Evolutionary conservation across 495 filamentous ascomycete species (phyloP), one percentile per base, ranked within the genome.

Genomic region (Podospora tetraspora): DNA sequence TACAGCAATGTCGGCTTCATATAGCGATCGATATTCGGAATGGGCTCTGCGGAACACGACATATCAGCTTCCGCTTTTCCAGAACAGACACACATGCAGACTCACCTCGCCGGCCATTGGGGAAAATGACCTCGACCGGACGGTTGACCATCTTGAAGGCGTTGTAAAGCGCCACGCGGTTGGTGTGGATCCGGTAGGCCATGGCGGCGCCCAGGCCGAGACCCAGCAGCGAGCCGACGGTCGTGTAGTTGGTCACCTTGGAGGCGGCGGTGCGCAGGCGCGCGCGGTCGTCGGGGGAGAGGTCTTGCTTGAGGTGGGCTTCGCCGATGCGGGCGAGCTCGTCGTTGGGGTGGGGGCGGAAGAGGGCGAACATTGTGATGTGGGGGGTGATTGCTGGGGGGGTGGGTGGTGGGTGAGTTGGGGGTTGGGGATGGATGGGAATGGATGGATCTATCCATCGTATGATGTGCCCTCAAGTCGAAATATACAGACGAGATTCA

Each of bases 221-320:
- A 9, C 89, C 89, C 0, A 89, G 59, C 0, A 86, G 75, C 1
- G 87, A 86, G 16, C 89, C 89, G 67, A 91, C 71, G 3, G 81
- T 79, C 3, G 86, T 81, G 77, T 86, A 83, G 3, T 78, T 78
- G 16, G 79, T 81, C 21, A 90, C 77, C 60, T 78, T 85, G 6
- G 67, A 70, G 12, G 87, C 84, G 8, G 89, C 89, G 6, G 69
- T 76, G 29, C 80, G 79, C 12, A 92, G 79, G 2, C 78, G 80
- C 12, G 86, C 84, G 69, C 89, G 88, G 72, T 92, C 89, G 13
- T 81, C 77, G 68, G 83, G 69, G 16, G 77, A 75, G 29, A 91
- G 83, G 78, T 90, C 88, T 65, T 89, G 82, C 64, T 91, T 79
- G 34, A 89, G 64, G 76, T 91, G 89, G 63, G 87, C 74, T 67